Conservation (phyloP, 73 alveolate genomes). For the Symbiodinium natans region DNA sequence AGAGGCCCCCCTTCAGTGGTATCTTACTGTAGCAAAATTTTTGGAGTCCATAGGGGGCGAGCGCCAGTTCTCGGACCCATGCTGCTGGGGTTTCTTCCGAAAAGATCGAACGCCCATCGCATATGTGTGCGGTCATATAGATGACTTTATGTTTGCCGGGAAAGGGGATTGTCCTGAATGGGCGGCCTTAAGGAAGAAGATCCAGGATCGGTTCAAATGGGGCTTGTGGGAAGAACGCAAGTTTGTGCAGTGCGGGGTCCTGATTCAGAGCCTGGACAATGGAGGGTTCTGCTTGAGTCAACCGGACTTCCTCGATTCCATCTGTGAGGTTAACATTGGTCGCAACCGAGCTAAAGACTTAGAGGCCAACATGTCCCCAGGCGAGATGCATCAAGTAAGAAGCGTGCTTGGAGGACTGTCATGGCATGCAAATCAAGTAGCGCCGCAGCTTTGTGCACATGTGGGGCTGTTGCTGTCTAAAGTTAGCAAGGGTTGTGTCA, state of each 20-base stretch:
- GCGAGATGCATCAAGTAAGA: not conserved
- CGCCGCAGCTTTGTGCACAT: not conserved
- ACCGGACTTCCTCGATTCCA: not conserved
- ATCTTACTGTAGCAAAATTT: not conserved
- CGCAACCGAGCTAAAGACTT: not conserved
- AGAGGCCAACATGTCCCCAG: not conserved
- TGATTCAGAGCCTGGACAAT: not conserved
- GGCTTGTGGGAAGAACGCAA: not conserved
- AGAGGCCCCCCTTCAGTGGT: not conserved
- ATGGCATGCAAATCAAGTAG: slow-evolving; percentile 6
- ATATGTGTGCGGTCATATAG: slow-evolving; percentile 15
- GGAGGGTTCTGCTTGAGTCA: not conserved
- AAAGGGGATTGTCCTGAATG: not conserved
- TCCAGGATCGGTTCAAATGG: slow-evolving; percentile 11
- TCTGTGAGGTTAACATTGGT: not conserved
- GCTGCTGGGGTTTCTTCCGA: slow-evolving; percentile 9
- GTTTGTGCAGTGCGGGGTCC: not conserved
- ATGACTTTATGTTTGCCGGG: slow-evolving; percentile 22
- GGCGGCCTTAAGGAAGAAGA: not conserved
- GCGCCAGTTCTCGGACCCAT: not conserved
- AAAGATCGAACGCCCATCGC: not conserved
- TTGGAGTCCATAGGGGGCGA: not conserved
- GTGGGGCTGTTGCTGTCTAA: not conserved
- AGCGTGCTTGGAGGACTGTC: not conserved
- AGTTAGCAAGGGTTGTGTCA: not conserved